phyloP scores from a whole-genome alignment of 768 basidiomycete species.

The Hypsizygus marmoreus region DNA sequence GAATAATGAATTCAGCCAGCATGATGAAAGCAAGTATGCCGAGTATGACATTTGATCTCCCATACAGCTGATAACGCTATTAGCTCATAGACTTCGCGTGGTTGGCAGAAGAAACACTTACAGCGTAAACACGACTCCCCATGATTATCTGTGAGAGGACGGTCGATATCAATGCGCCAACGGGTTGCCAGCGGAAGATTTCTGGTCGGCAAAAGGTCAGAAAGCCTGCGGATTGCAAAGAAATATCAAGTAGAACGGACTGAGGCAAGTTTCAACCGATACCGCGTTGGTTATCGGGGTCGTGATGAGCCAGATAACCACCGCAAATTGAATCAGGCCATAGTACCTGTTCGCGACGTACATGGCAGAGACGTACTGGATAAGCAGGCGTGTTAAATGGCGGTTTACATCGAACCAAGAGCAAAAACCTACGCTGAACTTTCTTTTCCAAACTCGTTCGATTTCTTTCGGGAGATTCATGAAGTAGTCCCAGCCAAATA shows the following conservation, averaged over 20 bases:
- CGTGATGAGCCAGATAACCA: conserved; percentile 12
- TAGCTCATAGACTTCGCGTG: background rate
- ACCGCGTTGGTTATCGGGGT: conserved; percentile 18
- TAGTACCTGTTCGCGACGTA: conserved; percentile 26
- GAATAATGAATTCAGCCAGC: conserved; percentile 14
- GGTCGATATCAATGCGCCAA: conserved; percentile 25
- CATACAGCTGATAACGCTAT: conserved; percentile 18
- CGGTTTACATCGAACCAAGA: too few relatives aligned
- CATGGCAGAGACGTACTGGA: conserved; percentile 17
- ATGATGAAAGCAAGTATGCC: conserved; percentile 15
- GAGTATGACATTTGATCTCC: conserved; percentile 14
- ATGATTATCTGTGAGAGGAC: conserved; percentile 26
- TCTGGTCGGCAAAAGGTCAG: conserved; percentile 8
- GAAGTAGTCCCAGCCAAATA: conserved; percentile 29
- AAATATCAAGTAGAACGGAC: conserved; percentile 6
- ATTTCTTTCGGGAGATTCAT: conserved; percentile 26
- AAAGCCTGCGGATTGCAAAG: background rate
- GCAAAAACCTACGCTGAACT: conserved; percentile 19
- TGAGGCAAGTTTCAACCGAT: conserved; percentile 16
- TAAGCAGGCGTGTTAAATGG: too few relatives aligned
- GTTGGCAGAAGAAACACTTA: conserved; percentile 1
- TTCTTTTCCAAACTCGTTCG: conserved; percentile 24
- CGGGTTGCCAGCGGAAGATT: conserved; percentile 24
- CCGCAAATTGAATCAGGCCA: conserved; percentile 23
- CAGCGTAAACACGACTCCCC: conserved; percentile 26